Conservation (phyloP, 2,329 filamentous ascomycete species). For the Teratosphaeria gauchensis region DNA sequence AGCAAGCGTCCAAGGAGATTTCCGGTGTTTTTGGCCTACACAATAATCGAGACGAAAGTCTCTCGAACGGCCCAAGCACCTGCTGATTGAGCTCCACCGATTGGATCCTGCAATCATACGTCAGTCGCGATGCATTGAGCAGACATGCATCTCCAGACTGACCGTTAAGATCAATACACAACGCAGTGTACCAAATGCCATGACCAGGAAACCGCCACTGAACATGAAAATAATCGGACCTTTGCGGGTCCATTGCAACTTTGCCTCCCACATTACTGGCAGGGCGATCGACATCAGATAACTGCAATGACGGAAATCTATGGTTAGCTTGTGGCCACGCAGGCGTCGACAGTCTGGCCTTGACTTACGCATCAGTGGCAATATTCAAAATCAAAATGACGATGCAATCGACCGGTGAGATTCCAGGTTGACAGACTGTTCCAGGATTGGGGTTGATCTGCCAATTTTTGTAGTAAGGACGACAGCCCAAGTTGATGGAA, state of each 20-base stretch:
- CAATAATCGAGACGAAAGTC: not conserved
- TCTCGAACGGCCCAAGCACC: not conserved
- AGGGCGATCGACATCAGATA: not conserved
- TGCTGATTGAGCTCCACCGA: not conserved
- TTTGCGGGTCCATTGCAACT: not conserved
- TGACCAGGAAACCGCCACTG: not conserved
- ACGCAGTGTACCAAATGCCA: not conserved
- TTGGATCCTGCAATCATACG: not conserved
- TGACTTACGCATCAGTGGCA: not conserved
- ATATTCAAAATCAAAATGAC: not conserved
- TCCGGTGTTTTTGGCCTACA: not conserved
- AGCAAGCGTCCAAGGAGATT: not conserved
- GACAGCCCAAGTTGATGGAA: not conserved
- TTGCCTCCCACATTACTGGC: not conserved
- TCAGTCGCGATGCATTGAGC: not conserved
- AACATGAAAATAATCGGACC: not conserved
- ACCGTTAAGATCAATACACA: not conserved
- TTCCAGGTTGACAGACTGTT: not conserved
- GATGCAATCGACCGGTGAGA: not conserved
- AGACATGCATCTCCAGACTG: not conserved
- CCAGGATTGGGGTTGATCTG: not conserved
- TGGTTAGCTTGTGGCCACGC: not conserved
- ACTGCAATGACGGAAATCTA: not conserved
- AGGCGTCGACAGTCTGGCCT: not conserved
- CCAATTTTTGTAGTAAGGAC: not conserved